Base-by-base conservation (phyloP, 805 yeast species). In the Candida montana region DNA sequence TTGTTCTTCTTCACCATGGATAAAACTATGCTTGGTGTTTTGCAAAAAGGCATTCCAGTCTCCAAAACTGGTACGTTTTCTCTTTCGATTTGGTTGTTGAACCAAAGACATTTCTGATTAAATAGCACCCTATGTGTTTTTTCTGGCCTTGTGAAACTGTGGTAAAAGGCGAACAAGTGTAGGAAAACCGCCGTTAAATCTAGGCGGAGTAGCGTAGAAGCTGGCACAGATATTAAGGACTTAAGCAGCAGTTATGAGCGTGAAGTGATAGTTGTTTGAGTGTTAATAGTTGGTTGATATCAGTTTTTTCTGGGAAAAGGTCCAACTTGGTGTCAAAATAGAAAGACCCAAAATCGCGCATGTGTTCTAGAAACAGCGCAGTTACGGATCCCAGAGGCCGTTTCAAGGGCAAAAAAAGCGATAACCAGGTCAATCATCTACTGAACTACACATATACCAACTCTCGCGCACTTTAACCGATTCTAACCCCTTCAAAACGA, bases 31-130 rank as follows among this genome's bases (percentile, higher is more conserved):
- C 31, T 47, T 46, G 36, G 50, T 49, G 37, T 41, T 42, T 33
- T 47, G 50, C 1, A 54, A 41, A 13, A 48, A 38, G 44, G 52
- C 48, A 52, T 48, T 57, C 63, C 51, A 59, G 45, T 52, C 60
- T 24, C 51, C 45, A 39, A 47, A 54, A 30, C 53, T 47, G 12
- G 55, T 54, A 49, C 72, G 61, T n/a, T 68, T 69, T 45, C 72
- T 59, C 53, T 67, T 67, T 39, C 72, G 50, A 17, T 53, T 52
- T 20, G 62, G 45, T 10, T 39, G 43, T 30, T 43, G 59, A 27
- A 63, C 54, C 54, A 63, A 27, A 10, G 51, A 47, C 54, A 51
- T 49, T 28, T 13, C 20, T 5, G 13, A 5, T 12, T n/a, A 23
- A 15, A 10, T 27, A 18, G 31, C 31, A 35, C 37, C 17, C 18